Percentiles rank a stretch among this genome's conserved stretches.
Conservation (phyloP, 2,329 filamentous ascomycete genomes). For the Nannizziopsis barbatae region DNA sequence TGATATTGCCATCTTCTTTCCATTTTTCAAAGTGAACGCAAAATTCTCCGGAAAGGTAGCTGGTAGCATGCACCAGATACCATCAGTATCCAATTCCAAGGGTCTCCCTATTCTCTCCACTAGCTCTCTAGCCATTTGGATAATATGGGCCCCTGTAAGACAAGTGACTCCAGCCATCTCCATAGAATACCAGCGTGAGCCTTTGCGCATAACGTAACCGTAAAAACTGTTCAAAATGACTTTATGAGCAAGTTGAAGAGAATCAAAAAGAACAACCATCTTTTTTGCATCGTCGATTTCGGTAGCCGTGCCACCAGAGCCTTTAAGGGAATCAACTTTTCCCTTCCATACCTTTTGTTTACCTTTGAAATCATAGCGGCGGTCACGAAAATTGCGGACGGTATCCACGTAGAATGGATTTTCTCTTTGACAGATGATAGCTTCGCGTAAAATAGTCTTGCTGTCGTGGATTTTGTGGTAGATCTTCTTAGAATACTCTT, state of each 20-base stretch:
- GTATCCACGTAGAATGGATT: constrained; percentile 98
- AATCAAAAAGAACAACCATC: constrained; percentile 96
- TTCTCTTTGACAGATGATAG: constrained; percentile 95
- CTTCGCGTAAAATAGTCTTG: constrained; percentile 82
- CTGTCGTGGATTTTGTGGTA: constrained; percentile 98
- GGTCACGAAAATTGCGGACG: constrained; percentile 89
- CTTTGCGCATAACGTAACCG: constrained; percentile 98
- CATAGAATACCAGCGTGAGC: constrained; percentile 97
- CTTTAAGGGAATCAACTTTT: constrained; percentile 78
- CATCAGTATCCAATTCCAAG: constrained; percentile 90
- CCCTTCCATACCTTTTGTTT: constrained; percentile 98
- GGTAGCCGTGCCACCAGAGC: constrained; percentile 58
- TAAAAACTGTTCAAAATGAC: constrained; percentile 99
- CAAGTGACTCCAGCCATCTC: constrained; percentile 99
- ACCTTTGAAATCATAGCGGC: constrained; percentile 96
- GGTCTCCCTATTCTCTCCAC: constrained; percentile 89
- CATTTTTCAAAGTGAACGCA: constrained; percentile 82
- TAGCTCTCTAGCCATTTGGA: constrained; percentile 86
- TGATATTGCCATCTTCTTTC: constrained; percentile 92
- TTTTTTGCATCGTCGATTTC: constrained; percentile 95
- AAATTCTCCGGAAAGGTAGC: constrained; percentile 96
- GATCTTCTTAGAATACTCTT: constrained; percentile 93
- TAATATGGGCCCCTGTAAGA: constrained; percentile 89
- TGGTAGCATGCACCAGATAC: constrained; percentile 99
- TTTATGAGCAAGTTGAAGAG: constrained; percentile 91